These are phyloP conservation scores for Neurospora terricola DNA, from an alignment of 495 filamentous ascomycete species.

Conservation along the genomic window DNA sequence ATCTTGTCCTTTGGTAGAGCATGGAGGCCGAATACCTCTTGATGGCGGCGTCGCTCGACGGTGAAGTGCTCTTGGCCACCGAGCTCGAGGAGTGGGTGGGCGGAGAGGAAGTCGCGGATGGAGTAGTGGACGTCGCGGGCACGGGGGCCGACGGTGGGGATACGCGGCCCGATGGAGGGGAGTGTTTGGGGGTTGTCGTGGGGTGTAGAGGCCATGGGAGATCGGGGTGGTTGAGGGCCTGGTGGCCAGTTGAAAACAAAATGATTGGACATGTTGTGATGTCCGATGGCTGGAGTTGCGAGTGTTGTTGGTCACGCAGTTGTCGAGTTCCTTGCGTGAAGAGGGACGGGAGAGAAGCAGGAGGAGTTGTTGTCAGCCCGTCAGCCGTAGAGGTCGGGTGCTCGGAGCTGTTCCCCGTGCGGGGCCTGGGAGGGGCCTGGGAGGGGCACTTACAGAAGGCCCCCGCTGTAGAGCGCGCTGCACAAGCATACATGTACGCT, in stretches of 20 bases:
- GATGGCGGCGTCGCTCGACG: conserved; percentile 21
- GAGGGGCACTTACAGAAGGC: not conserved
- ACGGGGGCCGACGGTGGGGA: conserved; percentile 3
- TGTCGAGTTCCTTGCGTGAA: too few relatives aligned
- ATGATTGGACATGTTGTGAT: not conserved
- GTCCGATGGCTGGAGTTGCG: not conserved
- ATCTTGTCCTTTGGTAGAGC: conserved; percentile 8
- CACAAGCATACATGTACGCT: too few relatives aligned
- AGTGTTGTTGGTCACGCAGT: too few relatives aligned
- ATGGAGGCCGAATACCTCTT: conserved; percentile 24
- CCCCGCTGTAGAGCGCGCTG: not conserved
- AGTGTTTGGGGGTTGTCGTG: not conserved
- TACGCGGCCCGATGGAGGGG: not conserved
- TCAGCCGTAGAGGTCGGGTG: not conserved
- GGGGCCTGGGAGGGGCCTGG: not conserved
- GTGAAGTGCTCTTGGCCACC: conserved; percentile 18
- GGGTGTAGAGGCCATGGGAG: not conserved
- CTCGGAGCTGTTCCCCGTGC: not conserved
- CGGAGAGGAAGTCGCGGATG: conserved; percentile 4
- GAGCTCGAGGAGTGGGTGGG: conserved; percentile 10
- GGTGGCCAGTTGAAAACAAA: not conserved
- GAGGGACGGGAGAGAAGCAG: not conserved
- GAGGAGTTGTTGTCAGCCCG: not conserved
- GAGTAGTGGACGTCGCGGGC: conserved; percentile 1
- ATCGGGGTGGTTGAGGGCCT: too few relatives aligned